Conservation (phyloP, 2,329 filamentous ascomycete genomes). For the Leptographium radiaticola region DNA sequence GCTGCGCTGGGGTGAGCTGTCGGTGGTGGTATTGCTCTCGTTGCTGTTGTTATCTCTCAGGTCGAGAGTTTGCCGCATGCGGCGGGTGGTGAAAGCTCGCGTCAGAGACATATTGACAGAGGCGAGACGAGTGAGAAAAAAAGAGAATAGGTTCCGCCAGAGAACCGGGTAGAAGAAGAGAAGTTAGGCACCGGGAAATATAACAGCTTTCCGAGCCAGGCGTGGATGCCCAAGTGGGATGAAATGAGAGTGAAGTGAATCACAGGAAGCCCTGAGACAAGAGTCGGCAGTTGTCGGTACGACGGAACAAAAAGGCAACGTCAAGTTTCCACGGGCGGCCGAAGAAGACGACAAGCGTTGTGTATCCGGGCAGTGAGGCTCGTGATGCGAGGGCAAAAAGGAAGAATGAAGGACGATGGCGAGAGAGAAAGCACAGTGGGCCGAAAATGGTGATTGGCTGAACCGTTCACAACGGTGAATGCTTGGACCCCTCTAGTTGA, state of each 20-base stretch:
- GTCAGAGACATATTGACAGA: conserved; percentile 31
- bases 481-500: conserved; percentile 6
- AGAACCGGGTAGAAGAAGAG: neutral
- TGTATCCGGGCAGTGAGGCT: neutral
- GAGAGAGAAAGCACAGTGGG: neutral
- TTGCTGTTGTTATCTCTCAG: conserved; percentile 21
- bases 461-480: neutral
- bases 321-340: neutral
- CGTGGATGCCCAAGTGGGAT: too few species aligned
- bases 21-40: conserved; percentile 9
- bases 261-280: too few species aligned
- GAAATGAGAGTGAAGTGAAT: too few species aligned
- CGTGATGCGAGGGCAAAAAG: neutral
- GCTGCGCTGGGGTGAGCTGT: conserved; percentile 31
- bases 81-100: conserved; percentile 59
- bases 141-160: neutral
- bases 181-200: neutral
- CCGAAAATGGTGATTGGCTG: conserved; percentile 6
- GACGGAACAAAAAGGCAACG: neutral
- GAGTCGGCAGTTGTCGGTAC: too few species aligned
- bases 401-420: neutral
- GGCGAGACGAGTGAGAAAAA: neutral
- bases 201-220: too few species aligned
- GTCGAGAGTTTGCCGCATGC: conserved; percentile 42
- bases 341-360: neutral